Evolutionary conservation across 1,284 basidiomycete genomes (phyloP).

Genomic region (Melanopsichium pennsylvanicum): DNA sequence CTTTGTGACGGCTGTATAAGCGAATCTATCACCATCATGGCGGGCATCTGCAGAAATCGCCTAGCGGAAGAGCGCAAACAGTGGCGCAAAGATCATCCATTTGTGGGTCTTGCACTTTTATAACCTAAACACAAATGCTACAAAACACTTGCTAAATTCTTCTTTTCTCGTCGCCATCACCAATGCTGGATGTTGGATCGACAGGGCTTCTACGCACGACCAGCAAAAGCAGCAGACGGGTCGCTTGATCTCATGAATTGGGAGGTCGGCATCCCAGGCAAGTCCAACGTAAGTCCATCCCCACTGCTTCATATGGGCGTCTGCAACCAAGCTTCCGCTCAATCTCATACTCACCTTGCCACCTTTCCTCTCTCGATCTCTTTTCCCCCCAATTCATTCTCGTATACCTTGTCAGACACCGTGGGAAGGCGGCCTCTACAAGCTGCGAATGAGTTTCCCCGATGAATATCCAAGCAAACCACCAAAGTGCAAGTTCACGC

Average conservation of each 20-base stretch:
- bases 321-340: too few species aligned
- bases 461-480: slow-evolving; percentile 85
- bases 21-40: slow-evolving; percentile 26
- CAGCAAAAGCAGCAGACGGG: slow-evolving; percentile 85
- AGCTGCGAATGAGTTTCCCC: slow-evolving; percentile 78
- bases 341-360: background rate
- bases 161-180: background rate
- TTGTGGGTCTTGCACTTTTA: slow-evolving; percentile 73
- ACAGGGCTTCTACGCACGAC: slow-evolving; percentile 96
- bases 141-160: background rate
- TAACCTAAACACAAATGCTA: too few species aligned
- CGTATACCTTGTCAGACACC: slow-evolving; percentile 74
- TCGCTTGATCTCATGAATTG: slow-evolving; percentile 96
- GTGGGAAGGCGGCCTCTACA: slow-evolving; percentile 95
- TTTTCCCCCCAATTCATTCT: background rate
- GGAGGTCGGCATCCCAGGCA: slow-evolving; percentile 79
- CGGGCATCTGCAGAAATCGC: slow-evolving; percentile 66
- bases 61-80: slow-evolving; percentile 97
- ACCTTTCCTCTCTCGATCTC: background rate
- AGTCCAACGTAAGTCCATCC: slow-evolving; percentile 61
- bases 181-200: background rate
- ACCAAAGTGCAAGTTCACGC: slow-evolving; percentile 97
- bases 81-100: slow-evolving; percentile 99
- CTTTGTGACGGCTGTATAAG: background rate
- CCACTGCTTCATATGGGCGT: too few species aligned